Evolutionary conservation across 208 protist genomes (phyloP), one percentile per base, ranked within the genome.

Genomic region (Porcisia deanei): DNA sequence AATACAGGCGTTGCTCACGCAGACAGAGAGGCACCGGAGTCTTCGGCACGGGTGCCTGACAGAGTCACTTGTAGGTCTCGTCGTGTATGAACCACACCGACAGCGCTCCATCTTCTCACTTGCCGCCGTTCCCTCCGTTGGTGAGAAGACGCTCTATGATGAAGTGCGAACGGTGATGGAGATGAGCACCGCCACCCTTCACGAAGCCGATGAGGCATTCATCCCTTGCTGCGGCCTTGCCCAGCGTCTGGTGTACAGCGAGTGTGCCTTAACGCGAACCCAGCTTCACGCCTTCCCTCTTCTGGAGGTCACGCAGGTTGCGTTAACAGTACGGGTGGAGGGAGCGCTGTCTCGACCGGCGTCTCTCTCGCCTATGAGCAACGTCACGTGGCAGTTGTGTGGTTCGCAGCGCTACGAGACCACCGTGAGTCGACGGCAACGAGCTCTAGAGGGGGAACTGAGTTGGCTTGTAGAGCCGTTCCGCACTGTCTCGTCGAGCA

Each of bases 91-190:
- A 1, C 1, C 70, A 12, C 14, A 73, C 34, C 73, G 70, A 14
- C 74, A 72, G 37, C 39, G 61, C 54, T 77, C 65, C 37, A 64
- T 65, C 25, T 81, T 81, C 16, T 39, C 59, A 55, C 53, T 85
- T 18, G 18, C 66, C 10, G 39, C 71, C 0, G 25, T 77, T 16
- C 71, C 39, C 47, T 55, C 58, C 34, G 2, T 70, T 1, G 30
- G 55, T n/a, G 30, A 22, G 20, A 6, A 39, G 41, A 25, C 25
- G 5, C 6, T 47, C n/a, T 49, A 65, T 20, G 63, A 43, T 12
- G 68, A 49, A 59, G 68, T 79, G 55, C 73, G 57, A 1, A 68
- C 83, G 68, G 60, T 92, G 47, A 76, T 89, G 52, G 88, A 89
- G 73, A 75, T 80, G 60, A 72, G 57, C 34, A 86, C 78, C 7